Conservation (phyloP, 1,139 yeast genomes). For the Wickerhamiella infanticola region DNA sequence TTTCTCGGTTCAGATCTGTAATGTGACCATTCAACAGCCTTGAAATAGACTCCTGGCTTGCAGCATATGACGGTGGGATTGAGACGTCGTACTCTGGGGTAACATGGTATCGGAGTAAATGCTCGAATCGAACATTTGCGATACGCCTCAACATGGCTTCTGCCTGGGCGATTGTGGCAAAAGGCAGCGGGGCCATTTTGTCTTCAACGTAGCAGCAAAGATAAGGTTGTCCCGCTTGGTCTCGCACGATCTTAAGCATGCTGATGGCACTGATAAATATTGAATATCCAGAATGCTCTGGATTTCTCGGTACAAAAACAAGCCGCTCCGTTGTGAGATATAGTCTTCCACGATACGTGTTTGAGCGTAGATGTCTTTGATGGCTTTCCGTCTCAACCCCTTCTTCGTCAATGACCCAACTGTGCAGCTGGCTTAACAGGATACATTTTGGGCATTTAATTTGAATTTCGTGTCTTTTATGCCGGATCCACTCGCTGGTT, state of each 20-base stretch:
- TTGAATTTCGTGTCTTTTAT: not conserved
- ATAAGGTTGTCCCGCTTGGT: not conserved
- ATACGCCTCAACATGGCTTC: not conserved
- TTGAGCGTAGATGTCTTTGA: not conserved
- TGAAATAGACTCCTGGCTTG: constrained; percentile 1
- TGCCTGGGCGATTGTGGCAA: not conserved
- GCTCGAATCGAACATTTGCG: constrained; percentile 3
- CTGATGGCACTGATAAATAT: not conserved
- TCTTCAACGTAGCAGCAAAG: constrained; percentile 2
- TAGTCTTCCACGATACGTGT: not conserved
- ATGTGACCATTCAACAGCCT: not conserved
- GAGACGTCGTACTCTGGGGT: constrained; percentile 1
- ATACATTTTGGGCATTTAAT: not conserved
- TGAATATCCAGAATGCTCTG: not conserved
- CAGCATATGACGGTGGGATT: constrained; percentile 1
- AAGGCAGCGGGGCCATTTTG: not conserved
- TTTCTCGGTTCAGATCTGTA: not conserved
- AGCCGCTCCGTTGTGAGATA: constrained; percentile 4
- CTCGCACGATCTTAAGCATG: constrained; percentile 1
- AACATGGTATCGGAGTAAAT: constrained; percentile 1
- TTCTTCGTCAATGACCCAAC: not conserved
- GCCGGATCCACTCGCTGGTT: constrained; percentile 2
- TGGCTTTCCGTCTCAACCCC: not conserved
- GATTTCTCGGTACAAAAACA: not conserved
- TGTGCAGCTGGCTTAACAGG: not conserved